Evolutionary conservation across 441 rosid genomes (phyloP).

Genomic region (Oxalis stricta): DNA sequence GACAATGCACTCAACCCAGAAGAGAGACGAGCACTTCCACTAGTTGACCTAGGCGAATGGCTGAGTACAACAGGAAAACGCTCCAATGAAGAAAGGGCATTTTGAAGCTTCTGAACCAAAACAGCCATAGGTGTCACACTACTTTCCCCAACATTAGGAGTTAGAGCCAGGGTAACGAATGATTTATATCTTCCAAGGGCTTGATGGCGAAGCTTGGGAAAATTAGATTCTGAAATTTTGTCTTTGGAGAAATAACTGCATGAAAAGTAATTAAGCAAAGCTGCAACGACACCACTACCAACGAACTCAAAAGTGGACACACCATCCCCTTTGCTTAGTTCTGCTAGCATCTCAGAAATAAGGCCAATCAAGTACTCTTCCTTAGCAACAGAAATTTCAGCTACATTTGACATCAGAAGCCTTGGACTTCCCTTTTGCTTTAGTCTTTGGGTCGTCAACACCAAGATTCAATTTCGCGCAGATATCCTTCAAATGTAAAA

Average conservation of each 20-base stretch:
- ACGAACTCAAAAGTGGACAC: slow-evolving; percentile 98
- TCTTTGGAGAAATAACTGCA: slow-evolving; percentile 80
- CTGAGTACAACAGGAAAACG: slow-evolving; percentile 96
- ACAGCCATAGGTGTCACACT: slow-evolving; percentile 59
- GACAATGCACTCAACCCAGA: slow-evolving; percentile 93
- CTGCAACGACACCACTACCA: slow-evolving; percentile 96
- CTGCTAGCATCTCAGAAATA: slow-evolving; percentile 74
- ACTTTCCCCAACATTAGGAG: slow-evolving; percentile 38
- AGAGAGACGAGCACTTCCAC: slow-evolving; percentile 91
- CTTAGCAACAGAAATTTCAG: slow-evolving; percentile 53
- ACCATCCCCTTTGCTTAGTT: slow-evolving; percentile 91
- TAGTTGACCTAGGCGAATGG: slow-evolving; percentile 78
- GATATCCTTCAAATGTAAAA: slow-evolving; percentile 70
- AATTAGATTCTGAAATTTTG: slow-evolving; percentile 58
- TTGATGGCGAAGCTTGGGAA: slow-evolving; percentile 79
- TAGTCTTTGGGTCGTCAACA: slow-evolving; percentile 75
- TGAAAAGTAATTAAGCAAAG: slow-evolving; percentile 85
- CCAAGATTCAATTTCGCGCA: slow-evolving; percentile 67
- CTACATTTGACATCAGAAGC: slow-evolving; percentile 42
- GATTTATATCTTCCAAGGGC: slow-evolving; percentile 71
- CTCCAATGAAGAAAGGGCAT: slow-evolving; percentile 87
- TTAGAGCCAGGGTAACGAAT: slow-evolving; percentile 71
- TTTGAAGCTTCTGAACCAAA: slow-evolving; percentile 94
- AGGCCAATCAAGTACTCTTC: slow-evolving; percentile 80
- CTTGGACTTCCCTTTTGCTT: slow-evolving; percentile 87